phyloP scores from a whole-genome alignment of 495 filamentous ascomycete genomes.

The Neurospora sublineolata region DNA sequence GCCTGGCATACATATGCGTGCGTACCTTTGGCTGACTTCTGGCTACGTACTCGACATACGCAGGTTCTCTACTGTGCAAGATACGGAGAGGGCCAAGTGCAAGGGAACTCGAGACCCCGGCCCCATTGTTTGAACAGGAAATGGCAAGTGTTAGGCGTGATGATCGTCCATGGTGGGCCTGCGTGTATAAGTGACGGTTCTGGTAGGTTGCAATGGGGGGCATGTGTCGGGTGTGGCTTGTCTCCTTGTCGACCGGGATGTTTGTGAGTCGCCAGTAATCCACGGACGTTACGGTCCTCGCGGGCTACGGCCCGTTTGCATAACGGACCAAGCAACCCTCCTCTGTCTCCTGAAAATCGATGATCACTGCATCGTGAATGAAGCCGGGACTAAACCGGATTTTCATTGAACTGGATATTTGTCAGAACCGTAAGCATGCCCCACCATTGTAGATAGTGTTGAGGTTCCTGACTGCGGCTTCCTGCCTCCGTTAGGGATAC shows the following conservation, averaged over 20 bases:
- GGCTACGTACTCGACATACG: neutral
- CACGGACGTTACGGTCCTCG: neutral
- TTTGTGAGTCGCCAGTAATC: neutral
- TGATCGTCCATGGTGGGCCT: neutral
- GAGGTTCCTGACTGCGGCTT: neutral
- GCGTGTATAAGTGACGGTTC: neutral
- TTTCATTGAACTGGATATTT: neutral
- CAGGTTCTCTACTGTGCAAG: neutral
- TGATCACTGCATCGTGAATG: neutral
- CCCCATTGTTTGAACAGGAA: neutral
- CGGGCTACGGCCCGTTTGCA: neutral
- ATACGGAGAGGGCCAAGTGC: neutral
- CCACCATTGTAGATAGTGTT: neutral
- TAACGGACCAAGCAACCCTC: neutral
- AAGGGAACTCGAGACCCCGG: neutral
- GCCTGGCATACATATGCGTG: neutral
- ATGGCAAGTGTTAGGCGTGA: neutral
- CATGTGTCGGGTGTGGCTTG: neutral
- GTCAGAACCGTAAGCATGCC: neutral
- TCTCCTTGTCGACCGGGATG: neutral
- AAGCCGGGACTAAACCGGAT: neutral
- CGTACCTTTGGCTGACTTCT: neutral
- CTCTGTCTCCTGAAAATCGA: neutral
- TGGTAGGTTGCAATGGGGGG: neutral
- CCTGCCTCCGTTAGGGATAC: neutral